Percentiles rank a stretch among this genome's conserved stretches.
These are phyloP conservation scores for Amanita polypyramis DNA, from an alignment of 768 basidiomycete species.

Conservation along the genomic window DNA sequence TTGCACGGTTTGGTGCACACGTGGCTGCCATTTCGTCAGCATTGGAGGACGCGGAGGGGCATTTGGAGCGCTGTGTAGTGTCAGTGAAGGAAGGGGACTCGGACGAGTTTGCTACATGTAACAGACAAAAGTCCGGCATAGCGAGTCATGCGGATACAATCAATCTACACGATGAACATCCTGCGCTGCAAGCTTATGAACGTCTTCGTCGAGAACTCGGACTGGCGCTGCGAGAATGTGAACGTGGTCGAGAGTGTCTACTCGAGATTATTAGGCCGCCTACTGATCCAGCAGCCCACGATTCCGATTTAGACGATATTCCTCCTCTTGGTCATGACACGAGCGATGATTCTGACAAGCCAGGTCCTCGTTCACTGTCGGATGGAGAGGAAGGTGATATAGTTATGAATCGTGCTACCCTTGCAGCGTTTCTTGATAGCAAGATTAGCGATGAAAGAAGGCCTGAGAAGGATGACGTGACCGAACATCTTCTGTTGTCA, in stretches of 20 bases:
- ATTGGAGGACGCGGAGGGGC: conserved; percentile 59
- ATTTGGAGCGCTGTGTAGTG: conserved; percentile 53
- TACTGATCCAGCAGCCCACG: conserved; percentile 14
- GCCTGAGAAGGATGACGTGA: conserved; percentile 38
- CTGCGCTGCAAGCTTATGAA: conserved; percentile 64
- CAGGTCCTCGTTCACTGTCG: conserved; percentile 27
- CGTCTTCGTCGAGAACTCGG: conserved; percentile 68
- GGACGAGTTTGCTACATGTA: not conserved
- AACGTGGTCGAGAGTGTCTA: conserved; percentile 62
- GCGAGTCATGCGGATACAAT: not conserved
- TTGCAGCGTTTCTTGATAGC: conserved; percentile 13
- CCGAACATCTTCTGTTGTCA: conserved; percentile 40
- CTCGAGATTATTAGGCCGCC: conserved; percentile 45
- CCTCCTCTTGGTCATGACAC: conserved; percentile 44
- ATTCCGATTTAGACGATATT: conserved; percentile 22
- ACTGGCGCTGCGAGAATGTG: conserved; percentile 70
- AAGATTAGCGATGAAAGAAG: conserved; percentile 17
- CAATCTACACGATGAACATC: conserved; percentile 22
- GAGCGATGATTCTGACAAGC: conserved; percentile 45
- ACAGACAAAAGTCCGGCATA: not conserved
- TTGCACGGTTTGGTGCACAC: conserved; percentile 64
- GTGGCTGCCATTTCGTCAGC: conserved; percentile 60
- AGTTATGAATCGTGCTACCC: conserved; percentile 10
- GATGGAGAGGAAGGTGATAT: conserved; percentile 19
- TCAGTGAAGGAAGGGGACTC: conserved; percentile 33